phyloP scores from a whole-genome alignment of 768 basidiomycete species.

The Hydnomerulius pinastri region DNA sequence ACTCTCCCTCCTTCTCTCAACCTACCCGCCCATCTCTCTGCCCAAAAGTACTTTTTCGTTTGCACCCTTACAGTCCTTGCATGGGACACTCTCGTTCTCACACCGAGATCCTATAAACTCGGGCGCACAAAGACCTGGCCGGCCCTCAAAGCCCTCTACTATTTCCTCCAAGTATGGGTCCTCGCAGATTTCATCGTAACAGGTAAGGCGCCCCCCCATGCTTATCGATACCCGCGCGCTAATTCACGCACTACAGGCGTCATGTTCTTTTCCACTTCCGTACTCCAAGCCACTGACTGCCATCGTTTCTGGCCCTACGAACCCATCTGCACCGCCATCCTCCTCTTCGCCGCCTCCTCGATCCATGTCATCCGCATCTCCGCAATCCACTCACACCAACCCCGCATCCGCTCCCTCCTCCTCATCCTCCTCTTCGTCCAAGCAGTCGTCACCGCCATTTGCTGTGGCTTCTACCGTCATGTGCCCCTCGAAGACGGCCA shows the following conservation, averaged over 20 bases:
- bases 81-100: slow-evolving; percentile 87
- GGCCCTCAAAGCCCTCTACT: slow-evolving; percentile 71
- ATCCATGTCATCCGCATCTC: slow-evolving; percentile 79
- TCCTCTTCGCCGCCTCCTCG: slow-evolving; percentile 69
- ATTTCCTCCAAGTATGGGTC: slow-evolving; percentile 76
- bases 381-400: slow-evolving; percentile 70
- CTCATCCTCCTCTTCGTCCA: slow-evolving; percentile 63
- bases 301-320: slow-evolving; percentile 79
- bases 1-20: slow-evolving; percentile 65
- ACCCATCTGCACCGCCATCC: slow-evolving; percentile 80
- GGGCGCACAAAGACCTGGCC: slow-evolving; percentile 69
- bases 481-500: slow-evolving; percentile 74
- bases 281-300: slow-evolving; percentile 55
- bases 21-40: slow-evolving; percentile 75
- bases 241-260: slow-evolving; percentile 50
- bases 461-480: slow-evolving; percentile 80
- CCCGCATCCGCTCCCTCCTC: slow-evolving; percentile 56
- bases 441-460: slow-evolving; percentile 69
- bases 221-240: background rate
- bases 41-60: slow-evolving; percentile 89
- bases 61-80: slow-evolving; percentile 89
- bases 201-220: slow-evolving; percentile 41
- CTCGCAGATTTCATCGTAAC: slow-evolving; percentile 77
- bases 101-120: slow-evolving; percentile 76
- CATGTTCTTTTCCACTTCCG: slow-evolving; percentile 82